Percentiles rank a stretch among this genome's conserved stretches.
Conservation (phyloP, 805 yeast genomes). For the Yamadazyma tumulicola region DNA sequence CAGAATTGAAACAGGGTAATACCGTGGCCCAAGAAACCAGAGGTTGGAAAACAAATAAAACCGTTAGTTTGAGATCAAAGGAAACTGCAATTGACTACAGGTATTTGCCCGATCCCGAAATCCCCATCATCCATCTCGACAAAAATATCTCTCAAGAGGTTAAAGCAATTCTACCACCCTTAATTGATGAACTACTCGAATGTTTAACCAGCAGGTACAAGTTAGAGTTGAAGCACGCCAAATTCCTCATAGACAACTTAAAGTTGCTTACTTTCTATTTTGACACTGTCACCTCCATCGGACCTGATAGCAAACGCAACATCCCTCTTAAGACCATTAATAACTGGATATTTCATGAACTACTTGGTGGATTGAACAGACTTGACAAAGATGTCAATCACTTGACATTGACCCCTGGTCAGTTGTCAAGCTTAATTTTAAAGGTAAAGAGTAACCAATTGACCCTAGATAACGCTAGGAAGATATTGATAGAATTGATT, state of each 20-base stretch:
- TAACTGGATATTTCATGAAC: slow-evolving; percentile 82
- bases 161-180: slow-evolving; percentile 43
- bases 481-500: slow-evolving; percentile 60
- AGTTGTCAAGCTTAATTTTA: slow-evolving; percentile 53
- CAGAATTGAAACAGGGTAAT: slow-evolving; percentile 30
- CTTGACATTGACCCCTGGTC: slow-evolving; percentile 28
- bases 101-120: slow-evolving; percentile 92
- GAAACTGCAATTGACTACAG: slow-evolving; percentile 85
- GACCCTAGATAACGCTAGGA: slow-evolving; percentile 66
- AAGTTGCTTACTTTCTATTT: slow-evolving; percentile 51
- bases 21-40: slow-evolving; percentile 62
- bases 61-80: slow-evolving; percentile 67
- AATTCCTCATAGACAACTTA: slow-evolving; percentile 54
- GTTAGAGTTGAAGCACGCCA: slow-evolving; percentile 71
- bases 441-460: slow-evolving; percentile 46
- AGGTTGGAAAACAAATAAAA: slow-evolving; percentile 83
- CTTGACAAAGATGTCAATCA: slow-evolving; percentile 35
- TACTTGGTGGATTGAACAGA: slow-evolving; percentile 65
- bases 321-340: slow-evolving; percentile 43
- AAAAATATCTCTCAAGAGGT: slow-evolving; percentile 41
- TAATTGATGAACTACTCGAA: slow-evolving; percentile 58
- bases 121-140: slow-evolving; percentile 56
- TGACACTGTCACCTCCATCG: slow-evolving; percentile 30
- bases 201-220: slow-evolving; percentile 26
- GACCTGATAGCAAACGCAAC: slow-evolving; percentile 14